Base-by-base conservation (phyloP, 2,329 filamentous ascomycete species). In the Penicillium occitanis region DNA sequence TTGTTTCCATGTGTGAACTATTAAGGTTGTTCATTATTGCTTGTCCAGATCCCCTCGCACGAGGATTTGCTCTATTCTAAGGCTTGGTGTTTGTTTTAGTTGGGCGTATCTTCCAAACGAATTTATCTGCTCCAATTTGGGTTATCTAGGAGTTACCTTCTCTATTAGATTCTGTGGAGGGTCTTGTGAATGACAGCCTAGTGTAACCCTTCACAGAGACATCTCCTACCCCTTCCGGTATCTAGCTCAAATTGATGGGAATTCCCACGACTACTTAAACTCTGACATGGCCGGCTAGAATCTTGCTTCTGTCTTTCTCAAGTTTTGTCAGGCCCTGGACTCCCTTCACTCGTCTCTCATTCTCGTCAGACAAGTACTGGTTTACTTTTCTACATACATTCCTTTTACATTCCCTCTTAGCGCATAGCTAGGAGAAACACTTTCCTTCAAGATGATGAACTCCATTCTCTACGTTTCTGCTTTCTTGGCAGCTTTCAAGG, bases 401-500 rank as follows among this genome's bases (percentile, higher is more conserved):
- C 51, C 51, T 48, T 64, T 58, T 44, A 5, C n/a, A 50, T 17
- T 28, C 37, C 28, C 25, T 62, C 25, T 28, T 62, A 7, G 46
- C 46, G 3, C 25, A 28, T 42, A 62, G 46, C 33, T 62, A 55
- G 7, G 51, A 57, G 14, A 55, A 35, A 37, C 5, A 64, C 42
- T 59, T 61, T 63, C 51, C 30, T 50, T 61, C 40, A 66, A 50
- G 5, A 66, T 66, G 64, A 51, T 50, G 28, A 66, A 66, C 10
- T 42, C 30, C 51, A 13, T 63, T 51, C 37, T 48, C 28, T 66
- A 66, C n/a, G 5, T 51, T 19, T 50, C 59, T 22, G 64, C 64
- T 44, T 59, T 66, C 11, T 35, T 57, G 30, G 51, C 64, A 42
- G 51, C 70, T 48, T 51, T 79, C 40, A 70, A 73, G 46, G 70